Evolutionary conservation across 495 filamentous ascomycete genomes (phyloP).

Genomic region (Aspergillus kassunensis): DNA sequence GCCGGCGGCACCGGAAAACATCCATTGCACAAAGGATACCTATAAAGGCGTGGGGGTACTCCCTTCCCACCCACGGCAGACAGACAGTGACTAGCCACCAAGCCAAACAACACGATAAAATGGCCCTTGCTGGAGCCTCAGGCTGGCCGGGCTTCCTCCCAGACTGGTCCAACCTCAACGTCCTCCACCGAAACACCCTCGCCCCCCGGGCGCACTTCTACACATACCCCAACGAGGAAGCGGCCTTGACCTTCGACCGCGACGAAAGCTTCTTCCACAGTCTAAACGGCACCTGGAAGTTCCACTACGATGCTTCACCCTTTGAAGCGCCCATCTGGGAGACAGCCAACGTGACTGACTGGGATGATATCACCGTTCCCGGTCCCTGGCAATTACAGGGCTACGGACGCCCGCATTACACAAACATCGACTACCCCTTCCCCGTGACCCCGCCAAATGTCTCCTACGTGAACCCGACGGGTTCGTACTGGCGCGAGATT

Average conservation of each 20-base stretch:
- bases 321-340: slow-evolving; percentile 42
- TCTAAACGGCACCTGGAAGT: slow-evolving; percentile 58
- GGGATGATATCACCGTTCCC: slow-evolving; percentile 53
- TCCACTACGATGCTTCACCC: slow-evolving; percentile 49
- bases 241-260: slow-evolving; percentile 8
- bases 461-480: slow-evolving; percentile 52
- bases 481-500: slow-evolving; percentile 52
- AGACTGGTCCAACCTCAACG: slow-evolving; percentile 57
- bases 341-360: slow-evolving; percentile 26
- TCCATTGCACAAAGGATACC: too few species aligned
- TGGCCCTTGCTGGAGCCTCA: not conserved
- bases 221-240: slow-evolving; percentile 50
- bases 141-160: slow-evolving; percentile 20
- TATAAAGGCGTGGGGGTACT: too few species aligned
- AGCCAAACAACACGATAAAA: too few species aligned
- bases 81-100: too few species aligned
- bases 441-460: slow-evolving; percentile 53
- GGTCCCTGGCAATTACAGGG: slow-evolving; percentile 68
- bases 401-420: slow-evolving; percentile 56
- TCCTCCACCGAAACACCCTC: slow-evolving; percentile 58
- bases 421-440: slow-evolving; percentile 58
- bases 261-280: slow-evolving; percentile 2
- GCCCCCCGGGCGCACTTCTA: slow-evolving; percentile 40
- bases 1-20: too few species aligned
- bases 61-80: too few species aligned